Conservation (phyloP, 805 yeast species). For the Lipomyces japonicus region DNA sequence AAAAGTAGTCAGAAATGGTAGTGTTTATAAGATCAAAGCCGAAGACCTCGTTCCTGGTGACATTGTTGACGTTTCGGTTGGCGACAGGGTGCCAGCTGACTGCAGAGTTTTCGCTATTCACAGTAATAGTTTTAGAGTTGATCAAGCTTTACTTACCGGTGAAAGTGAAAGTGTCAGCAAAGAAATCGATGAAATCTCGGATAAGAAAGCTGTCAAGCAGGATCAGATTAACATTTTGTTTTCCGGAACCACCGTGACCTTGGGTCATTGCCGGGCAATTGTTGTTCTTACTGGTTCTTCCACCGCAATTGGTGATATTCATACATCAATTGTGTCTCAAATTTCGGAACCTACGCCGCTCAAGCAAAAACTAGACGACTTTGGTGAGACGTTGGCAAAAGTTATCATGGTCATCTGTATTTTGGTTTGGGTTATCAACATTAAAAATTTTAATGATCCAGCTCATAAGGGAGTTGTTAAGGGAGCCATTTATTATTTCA, state of each 20-base stretch:
- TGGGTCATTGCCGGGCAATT: conserved; percentile 45
- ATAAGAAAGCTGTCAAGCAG: conserved; percentile 40
- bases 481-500: conserved; percentile 50
- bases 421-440: conserved; percentile 46
- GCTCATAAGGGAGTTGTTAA: conserved; percentile 45
- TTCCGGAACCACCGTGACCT: conserved; percentile 41
- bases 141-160: conserved; percentile 43
- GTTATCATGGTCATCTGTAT: conserved; percentile 47
- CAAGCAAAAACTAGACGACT: conserved; percentile 40
- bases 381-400: conserved; percentile 44
- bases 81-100: conserved; percentile 47
- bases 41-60: conserved; percentile 45
- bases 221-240: conserved; percentile 36
- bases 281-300: conserved; percentile 41
- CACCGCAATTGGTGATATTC: conserved; percentile 46
- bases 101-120: conserved; percentile 37
- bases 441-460: conserved; percentile 42
- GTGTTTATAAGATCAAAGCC: conserved; percentile 43
- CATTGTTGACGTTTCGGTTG: conserved; percentile 42
- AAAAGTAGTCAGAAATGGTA: conserved; percentile 44
- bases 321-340: conserved; percentile 40
- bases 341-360: conserved; percentile 40
- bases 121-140: conserved; percentile 42
- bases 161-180: conserved; percentile 43
- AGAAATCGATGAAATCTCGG: conserved; percentile 32